These are phyloP conservation scores for Aspergillus taichungensis DNA, from an alignment of 495 filamentous ascomycete species.

Conservation along the genomic window DNA sequence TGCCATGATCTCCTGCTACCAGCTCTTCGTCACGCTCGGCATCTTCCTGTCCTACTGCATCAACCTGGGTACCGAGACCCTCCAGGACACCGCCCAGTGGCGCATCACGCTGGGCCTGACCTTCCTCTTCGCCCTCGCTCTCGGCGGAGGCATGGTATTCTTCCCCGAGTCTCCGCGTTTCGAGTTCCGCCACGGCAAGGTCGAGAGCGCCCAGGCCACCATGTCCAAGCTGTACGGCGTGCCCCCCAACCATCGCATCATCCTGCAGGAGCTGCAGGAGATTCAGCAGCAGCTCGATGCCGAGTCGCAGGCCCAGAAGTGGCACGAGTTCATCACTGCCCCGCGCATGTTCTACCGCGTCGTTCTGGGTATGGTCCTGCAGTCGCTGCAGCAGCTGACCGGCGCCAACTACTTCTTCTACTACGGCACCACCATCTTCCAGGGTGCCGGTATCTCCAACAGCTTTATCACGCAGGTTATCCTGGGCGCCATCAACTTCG, in stretches of 20 bases:
- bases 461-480: constrained; percentile 67
- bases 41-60: constrained; percentile 75
- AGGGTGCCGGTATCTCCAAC: constrained; percentile 58
- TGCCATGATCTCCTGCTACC: constrained; percentile 63
- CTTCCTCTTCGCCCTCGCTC: constrained; percentile 63
- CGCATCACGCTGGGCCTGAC: constrained; percentile 70
- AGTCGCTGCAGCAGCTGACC: constrained; percentile 61
- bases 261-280: constrained; percentile 59
- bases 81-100: constrained; percentile 51
- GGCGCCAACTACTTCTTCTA: constrained; percentile 74
- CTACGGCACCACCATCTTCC: constrained; percentile 68
- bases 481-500: constrained; percentile 65
- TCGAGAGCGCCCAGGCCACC: constrained; percentile 54
- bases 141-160: constrained; percentile 62
- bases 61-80: constrained; percentile 61
- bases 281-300: constrained; percentile 50
- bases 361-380: constrained; percentile 55
- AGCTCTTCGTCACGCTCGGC: constrained; percentile 80
- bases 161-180: constrained; percentile 66
- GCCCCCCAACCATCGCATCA: constrained; percentile 51
- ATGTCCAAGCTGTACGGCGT: constrained; percentile 65
- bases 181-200: constrained; percentile 55
- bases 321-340: constrained; percentile 61
- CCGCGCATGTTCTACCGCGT: constrained; percentile 69
- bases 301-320: constrained; percentile 48